Base-by-base conservation (phyloP, 805 yeast species). In the Saturnispora sekii region DNA sequence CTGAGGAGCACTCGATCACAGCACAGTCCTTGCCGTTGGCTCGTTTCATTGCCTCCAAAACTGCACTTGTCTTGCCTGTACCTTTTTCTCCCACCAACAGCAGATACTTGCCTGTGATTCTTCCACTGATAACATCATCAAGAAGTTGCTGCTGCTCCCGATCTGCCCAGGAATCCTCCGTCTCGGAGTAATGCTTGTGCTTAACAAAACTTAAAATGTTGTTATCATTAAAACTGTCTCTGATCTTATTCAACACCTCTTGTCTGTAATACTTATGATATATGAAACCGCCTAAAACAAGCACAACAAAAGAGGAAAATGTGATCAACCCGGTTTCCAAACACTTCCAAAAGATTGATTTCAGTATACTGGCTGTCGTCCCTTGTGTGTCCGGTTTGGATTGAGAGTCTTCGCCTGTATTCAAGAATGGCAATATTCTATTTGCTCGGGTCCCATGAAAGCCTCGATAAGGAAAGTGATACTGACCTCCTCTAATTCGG, bases 21-120 rank as follows among this genome's bases (percentile, higher is more conserved):
- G 86, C 75, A 41, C 86, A 84, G 53, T 80, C 76, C 41, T 64
- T 61, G 0, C 89, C 86, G 33, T 71, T 65, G 2, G 75, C 76
- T 51, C 79, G 74, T 47, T 77, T 72, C 68, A 85, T 75, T 2
- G 87, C 73, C 51, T 84, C 87, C 53, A 82, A 61, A 12, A 85
- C 69, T 67, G 86, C 71, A 1, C 90, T 79, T 1, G 88, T 79
- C 57, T 84, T 84, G 2, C 95, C 95, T 0, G 93, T 84, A 1
- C 95, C 95, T 58, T 85, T 84, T 58, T 84, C 95, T 29, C 95
- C 95, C 35, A 85, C 73, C 10, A 85, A 57, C 40, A 85, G 63
- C 55, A 76, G 81, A 62, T 84, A 85, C 14, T 90, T 60, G 0
- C 95, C 94, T 5, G 62, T 62, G 2, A 74, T 64, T n/a, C 70